phyloP scores from a whole-genome alignment of 257 asterid genomes.

The Voacanga thouarsii region DNA sequence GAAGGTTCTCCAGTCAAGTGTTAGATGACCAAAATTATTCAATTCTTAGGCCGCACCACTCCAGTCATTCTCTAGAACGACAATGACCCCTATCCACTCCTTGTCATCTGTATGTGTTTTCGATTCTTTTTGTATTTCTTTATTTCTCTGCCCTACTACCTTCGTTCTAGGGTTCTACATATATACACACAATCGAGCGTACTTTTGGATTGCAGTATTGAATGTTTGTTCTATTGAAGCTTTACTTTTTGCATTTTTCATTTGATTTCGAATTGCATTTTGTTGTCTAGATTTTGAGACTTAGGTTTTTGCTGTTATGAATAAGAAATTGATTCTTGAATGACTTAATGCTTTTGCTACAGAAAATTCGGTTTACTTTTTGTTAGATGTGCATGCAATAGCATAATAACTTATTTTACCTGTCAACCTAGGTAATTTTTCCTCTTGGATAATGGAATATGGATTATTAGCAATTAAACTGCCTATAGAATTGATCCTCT shows the following conservation, averaged over 20 bases:
- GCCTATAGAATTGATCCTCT: background rate
- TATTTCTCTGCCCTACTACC: background rate
- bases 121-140: background rate
- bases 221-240: background rate
- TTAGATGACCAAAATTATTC: constrained; percentile 71
- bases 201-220: background rate
- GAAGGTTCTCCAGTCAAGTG: too few species aligned
- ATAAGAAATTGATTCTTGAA: background rate
- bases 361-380: background rate
- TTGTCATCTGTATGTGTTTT: constrained; percentile 63
- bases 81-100: constrained; percentile 99
- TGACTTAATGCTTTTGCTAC: background rate
- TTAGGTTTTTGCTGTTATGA: background rate
- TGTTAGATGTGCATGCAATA: background rate
- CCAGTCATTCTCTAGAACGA: too few species aligned
- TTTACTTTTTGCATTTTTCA: background rate
- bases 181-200: background rate
- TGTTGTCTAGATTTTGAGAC: background rate
- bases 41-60: constrained; percentile 74
- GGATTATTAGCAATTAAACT: background rate
- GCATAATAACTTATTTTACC: background rate
- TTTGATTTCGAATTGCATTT: background rate
- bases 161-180: background rate
- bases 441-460: constrained; percentile 8
- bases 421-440: background rate